A percentile compares a stretch with the other conserved stretches of the same genome.
These are phyloP conservation scores for Juncus inflexus DNA, from an alignment of 176 grass and related monocot species.

Conservation along the genomic window DNA sequence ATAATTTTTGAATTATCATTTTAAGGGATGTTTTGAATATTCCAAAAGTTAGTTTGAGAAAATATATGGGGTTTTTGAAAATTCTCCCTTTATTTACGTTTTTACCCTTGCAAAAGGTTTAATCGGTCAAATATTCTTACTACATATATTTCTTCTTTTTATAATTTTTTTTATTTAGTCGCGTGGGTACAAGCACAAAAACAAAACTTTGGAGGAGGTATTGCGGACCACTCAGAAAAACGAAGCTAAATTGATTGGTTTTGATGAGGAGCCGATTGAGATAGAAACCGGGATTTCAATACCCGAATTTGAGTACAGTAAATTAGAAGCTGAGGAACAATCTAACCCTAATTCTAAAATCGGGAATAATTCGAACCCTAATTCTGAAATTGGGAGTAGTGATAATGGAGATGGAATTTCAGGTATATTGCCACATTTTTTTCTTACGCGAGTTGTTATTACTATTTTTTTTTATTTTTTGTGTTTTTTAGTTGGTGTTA, in stretches of 20 bases:
- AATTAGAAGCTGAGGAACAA: slow-evolving; percentile 7
- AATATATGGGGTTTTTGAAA: too few relatives aligned
- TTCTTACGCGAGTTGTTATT: slow-evolving; percentile 2
- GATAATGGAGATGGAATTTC: neutral
- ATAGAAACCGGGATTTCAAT: slow-evolving; percentile 34
- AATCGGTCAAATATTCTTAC: too few relatives aligned
- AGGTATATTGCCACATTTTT: slow-evolving; percentile 5
- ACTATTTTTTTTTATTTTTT: slow-evolving; percentile 2
- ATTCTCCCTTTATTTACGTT: too few relatives aligned
- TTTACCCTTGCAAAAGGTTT: too few relatives aligned
- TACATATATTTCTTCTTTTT: too few relatives aligned
- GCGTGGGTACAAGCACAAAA: slow-evolving; percentile 75
- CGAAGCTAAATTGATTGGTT: slow-evolving; percentile 69
- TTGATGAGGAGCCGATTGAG: slow-evolving; percentile 71
- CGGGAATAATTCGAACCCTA: slow-evolving; percentile 4
- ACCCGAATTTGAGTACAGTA: neutral
- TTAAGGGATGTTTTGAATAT: too few relatives aligned
- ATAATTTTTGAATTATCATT: too few relatives aligned
- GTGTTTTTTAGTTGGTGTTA: neutral
- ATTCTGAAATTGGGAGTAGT: neutral
- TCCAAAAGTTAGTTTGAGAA: too few relatives aligned
- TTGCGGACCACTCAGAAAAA: slow-evolving; percentile 46
- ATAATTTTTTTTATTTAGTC: slow-evolving; percentile 27
- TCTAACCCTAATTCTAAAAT: neutral
- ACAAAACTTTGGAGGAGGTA: slow-evolving; percentile 78